Base-by-base conservation (phyloP, 768 basidiomycete genomes). In the Nevesoporus exiguus region DNA sequence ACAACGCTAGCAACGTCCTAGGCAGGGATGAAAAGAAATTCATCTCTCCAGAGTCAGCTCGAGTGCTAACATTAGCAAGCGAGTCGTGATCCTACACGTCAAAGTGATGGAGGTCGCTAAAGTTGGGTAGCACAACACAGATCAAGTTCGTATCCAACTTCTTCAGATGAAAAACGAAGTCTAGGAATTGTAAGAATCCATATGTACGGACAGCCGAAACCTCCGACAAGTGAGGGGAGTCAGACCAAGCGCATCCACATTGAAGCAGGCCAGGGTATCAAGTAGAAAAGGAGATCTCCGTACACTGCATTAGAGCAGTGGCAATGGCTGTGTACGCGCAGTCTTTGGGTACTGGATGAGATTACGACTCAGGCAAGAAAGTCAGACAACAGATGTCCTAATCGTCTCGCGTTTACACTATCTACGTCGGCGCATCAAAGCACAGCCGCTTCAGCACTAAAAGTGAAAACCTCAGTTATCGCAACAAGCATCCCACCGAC, bases 1-100 rank as follows among this genome's bases (percentile, higher is more conserved):
- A 68, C 31, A 77, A 57, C 44, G 60, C 64, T 54, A 68, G 47
- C 57, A 67, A 47, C 49, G 62, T 47, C 51, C 54, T 48, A 1
- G 58, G 61, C 47, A 66, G 24, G 24, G 46, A 48, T 3, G 47
- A 21, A 27, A 48, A 46, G 17, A 11, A 36, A 40, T 41, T 15
- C 62, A 60, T 59, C 51, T 39, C 37, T 54, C 29, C 39, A 11
- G 30, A 30, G 41, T 31, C 27, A 19, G 24, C 15, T 37, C 8
- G 39, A 51, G 37, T 11, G 31, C 25, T 39, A 40, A 22, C 61
- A 65, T 62, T 52, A 19, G 54, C 49, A 9, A 52, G 25, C 47
- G 17, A 40, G 57, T 46, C 25, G 47, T 46, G 42, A 45, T 48
- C 5, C 14, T 45, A 55, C 55, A 63, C 33, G 57, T 56, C 42